These are phyloP conservation scores for Bisporella sp. DNA, from an alignment of 2,329 filamentous ascomycete genomes.

Conservation along the genomic window DNA sequence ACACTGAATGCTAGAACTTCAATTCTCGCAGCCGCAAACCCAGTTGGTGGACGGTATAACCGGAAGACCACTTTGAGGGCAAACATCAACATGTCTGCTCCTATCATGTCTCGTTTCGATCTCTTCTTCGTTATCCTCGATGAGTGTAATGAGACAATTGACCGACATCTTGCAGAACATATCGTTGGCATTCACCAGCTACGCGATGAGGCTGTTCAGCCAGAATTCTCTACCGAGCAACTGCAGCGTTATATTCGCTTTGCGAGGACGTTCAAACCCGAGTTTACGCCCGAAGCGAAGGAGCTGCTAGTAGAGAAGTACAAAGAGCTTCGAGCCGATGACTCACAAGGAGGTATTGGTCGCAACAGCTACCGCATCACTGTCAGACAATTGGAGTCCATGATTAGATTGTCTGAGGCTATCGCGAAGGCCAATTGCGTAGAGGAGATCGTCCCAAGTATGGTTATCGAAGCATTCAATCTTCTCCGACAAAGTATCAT, in stretches of 20 bases:
- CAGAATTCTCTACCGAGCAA: conserved; percentile 94
- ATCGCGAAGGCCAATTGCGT: conserved; percentile 98
- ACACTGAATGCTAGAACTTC: conserved; percentile 93
- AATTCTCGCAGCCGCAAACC: conserved; percentile 93
- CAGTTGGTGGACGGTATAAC: conserved; percentile 93
- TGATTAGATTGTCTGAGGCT: conserved; percentile 95
- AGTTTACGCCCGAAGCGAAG: conserved; percentile 85
- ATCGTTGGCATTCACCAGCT: conserved; percentile 92
- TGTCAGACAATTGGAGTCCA: conserved; percentile 87
- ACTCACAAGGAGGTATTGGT: conserved; percentile 88
- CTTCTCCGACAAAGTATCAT: conserved; percentile 93
- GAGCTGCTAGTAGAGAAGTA: conserved; percentile 83
- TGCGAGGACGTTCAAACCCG: conserved; percentile 86
- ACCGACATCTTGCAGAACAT: conserved; percentile 86
- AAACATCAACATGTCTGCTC: conserved; percentile 98
- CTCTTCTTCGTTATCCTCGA: conserved; percentile 97
- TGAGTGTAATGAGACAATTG: conserved; percentile 88
- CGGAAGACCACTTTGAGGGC: conserved; percentile 86
- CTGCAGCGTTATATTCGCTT: conserved; percentile 96
- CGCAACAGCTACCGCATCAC: conserved; percentile 97
- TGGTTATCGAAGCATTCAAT: conserved; percentile 89
- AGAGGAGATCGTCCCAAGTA: conserved; percentile 74
- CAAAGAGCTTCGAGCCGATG: conserved; percentile 89
- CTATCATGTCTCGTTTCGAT: conserved; percentile 99
- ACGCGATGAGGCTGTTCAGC: conserved; percentile 83